Conservation (phyloP, 805 yeast genomes). For the Ogataea allantospora region DNA sequence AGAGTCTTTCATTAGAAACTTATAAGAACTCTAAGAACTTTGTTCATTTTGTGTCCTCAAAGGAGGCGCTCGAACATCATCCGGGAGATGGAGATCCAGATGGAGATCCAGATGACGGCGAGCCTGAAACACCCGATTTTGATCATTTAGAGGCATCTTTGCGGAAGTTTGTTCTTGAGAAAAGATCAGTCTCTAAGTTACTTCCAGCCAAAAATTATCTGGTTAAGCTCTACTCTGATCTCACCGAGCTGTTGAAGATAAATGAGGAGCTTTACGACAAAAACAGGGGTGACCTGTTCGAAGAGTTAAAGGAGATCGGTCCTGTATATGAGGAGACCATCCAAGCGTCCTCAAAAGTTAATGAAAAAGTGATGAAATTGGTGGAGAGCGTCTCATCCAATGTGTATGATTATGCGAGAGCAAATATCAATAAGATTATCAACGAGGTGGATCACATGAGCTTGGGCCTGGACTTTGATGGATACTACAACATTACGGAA, state of each 20-base stretch:
- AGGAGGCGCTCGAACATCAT: constrained; percentile 39
- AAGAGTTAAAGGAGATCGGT: constrained; percentile 52
- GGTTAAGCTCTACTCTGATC: constrained; percentile 64
- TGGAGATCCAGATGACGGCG: constrained; percentile 29
- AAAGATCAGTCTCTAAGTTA: constrained; percentile 82
- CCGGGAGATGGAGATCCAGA: constrained; percentile 39
- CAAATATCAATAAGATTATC: constrained; percentile 51
- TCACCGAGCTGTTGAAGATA: constrained; percentile 55
- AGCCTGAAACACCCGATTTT: constrained; percentile 58
- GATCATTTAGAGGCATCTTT: constrained; percentile 82
- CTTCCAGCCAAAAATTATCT: constrained; percentile 92
- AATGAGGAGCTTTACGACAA: constrained; percentile 55
- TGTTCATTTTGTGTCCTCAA: constrained; percentile 86
- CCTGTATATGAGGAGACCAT: constrained; percentile 63
- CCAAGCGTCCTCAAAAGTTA: constrained; percentile 49
- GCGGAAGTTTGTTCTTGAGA: constrained; percentile 82
- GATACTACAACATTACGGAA: constrained; percentile 60
- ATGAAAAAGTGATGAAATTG: constrained; percentile 57
- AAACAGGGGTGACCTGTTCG: constrained; percentile 47
- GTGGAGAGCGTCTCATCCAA: constrained; percentile 59
- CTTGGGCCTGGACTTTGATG: constrained; percentile 49
- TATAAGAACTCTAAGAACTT: constrained; percentile 85
- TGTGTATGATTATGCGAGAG: constrained; percentile 60
- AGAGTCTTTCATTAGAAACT: constrained; percentile 84
- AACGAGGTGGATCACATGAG: constrained; percentile 35